Evolutionary conservation across 805 yeast genomes (phyloP).

Genomic region (Yarrowia keelungensis): DNA sequence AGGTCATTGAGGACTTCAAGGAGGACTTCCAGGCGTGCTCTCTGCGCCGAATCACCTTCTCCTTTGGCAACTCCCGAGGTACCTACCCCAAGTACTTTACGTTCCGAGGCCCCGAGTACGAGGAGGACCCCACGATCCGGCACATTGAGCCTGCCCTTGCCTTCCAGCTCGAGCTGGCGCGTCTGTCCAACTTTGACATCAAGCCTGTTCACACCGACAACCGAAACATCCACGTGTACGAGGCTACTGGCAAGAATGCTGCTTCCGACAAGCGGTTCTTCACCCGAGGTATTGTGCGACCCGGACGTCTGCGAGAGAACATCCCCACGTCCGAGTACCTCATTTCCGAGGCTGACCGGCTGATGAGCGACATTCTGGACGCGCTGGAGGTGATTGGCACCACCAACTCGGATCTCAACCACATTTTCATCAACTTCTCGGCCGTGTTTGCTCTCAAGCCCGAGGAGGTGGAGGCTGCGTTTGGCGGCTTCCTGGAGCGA

Average conservation of each 20-base stretch:
- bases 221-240: constrained; percentile 96
- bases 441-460: constrained; percentile 95
- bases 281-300: constrained; percentile 95
- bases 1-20: constrained; percentile 68
- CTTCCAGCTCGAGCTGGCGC: constrained; percentile 92
- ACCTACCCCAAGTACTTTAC: constrained; percentile 95
- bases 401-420: constrained; percentile 93
- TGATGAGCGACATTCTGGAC: constrained; percentile 95
- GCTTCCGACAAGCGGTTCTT: constrained; percentile 94
- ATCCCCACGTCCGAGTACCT: constrained; percentile 91
- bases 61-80: constrained; percentile 83
- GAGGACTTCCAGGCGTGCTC: constrained; percentile 74
- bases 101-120: constrained; percentile 84
- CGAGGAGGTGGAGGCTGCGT: constrained; percentile 95
- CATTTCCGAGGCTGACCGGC: constrained; percentile 93
- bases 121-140: constrained; percentile 91
- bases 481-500: constrained; percentile 96
- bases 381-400: constrained; percentile 94
- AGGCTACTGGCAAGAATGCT: constrained; percentile 93
- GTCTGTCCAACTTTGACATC: constrained; percentile 93
- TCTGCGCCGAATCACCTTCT: constrained; percentile 92
- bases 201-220: constrained; percentile 95
- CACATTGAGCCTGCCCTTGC: constrained; percentile 99
- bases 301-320: constrained; percentile 93
- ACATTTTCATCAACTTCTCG: constrained; percentile 94